These are phyloP conservation scores for Aspergillus brasiliensis DNA, from an alignment of 2,329 filamentous ascomycete genomes.

Conservation along the genomic window DNA sequence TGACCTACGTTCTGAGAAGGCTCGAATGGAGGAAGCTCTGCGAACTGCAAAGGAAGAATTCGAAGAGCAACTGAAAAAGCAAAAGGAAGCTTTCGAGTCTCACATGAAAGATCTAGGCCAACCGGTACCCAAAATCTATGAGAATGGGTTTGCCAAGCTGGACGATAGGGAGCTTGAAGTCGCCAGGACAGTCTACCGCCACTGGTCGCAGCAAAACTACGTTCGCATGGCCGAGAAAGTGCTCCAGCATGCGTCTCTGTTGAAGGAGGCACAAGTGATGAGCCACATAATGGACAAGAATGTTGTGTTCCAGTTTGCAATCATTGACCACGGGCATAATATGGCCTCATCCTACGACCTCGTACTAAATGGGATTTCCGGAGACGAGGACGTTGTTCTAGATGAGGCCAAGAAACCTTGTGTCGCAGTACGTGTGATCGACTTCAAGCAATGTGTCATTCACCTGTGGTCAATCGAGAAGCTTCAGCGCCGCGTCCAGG, in stretches of 20 bases:
- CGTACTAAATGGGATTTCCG: constrained; percentile 84
- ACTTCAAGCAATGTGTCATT: constrained; percentile 82
- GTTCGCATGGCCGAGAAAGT: constrained; percentile 93
- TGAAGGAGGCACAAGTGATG: constrained; percentile 98
- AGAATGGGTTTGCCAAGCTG: constrained; percentile 54
- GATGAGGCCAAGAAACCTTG: constrained; percentile 85
- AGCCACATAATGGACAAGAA: constrained; percentile 93
- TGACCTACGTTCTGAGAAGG: constrained; percentile 80
- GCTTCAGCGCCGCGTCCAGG: constrained; percentile 78
- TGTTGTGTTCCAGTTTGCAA: constrained; percentile 91
- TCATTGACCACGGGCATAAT: constrained; percentile 84
- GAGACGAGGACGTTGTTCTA: constrained; percentile 81
- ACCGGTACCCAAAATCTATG: constrained; percentile 56
- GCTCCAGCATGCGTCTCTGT: constrained; percentile 78
- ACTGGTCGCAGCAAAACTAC: constrained; percentile 83
- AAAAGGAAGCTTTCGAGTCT: constrained; percentile 81
- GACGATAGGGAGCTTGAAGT: constrained; percentile 71
- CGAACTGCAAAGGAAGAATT: constrained; percentile 81
- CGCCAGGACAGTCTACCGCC: constrained; percentile 66
- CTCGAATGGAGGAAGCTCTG: constrained; percentile 80
- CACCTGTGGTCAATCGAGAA: constrained; percentile 96
- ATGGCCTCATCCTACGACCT: constrained; percentile 95
- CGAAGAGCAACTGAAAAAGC: constrained; percentile 79
- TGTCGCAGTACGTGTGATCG: constrained; percentile 84
- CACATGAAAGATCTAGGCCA: constrained; percentile 75